Evolutionary conservation across 2,329 filamentous ascomycete genomes (phyloP), one percentile per base, ranked within the genome.

Genomic region (Zalaria obscura): DNA sequence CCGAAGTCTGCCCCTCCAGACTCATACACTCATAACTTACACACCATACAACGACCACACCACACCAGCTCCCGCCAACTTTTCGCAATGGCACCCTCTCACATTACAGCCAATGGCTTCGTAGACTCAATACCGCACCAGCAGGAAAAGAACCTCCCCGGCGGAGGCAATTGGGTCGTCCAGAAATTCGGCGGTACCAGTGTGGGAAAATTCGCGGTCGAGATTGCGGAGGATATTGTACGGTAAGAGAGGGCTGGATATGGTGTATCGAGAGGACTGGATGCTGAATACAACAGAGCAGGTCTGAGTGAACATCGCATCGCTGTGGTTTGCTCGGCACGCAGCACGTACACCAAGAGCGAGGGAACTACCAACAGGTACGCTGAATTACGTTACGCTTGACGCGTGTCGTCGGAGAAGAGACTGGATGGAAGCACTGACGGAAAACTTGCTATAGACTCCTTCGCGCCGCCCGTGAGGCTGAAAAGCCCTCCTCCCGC

Each of bases 121-220:
- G 49, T 47, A 45, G 45, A 58, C 43, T 50, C 51, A 54, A 63
- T 60, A 63, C 54, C 55, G 40, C 59, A 62, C 52, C 53, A 55
- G 50, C 53, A 53, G 52, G 67, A 70, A 48, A 65, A 66, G 53
- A 59, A 69, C 48, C 53, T 70, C 36, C 66, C 67, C 7, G 67
- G 66, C 31, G 67, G 67, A 34, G 56, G 57, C 34, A 62, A 63
- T 45, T 94, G 87, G 88, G 72, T 93, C 27, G 83, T 95, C 39
- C 87, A 94, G 61, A 95, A 95, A 64, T 94, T 93, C 61, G 88
- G 88, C 47, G 89, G 89, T 40, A 98, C 89, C 40, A 93, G 85
- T 57, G 83, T 96, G 40, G 91, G 89, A 53, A 96, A 96, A 65
- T 94, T 93, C 55, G 80, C 88, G 40, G 73, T 65, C 50, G 63